phyloP scores from a whole-genome alignment of 176 grass and related monocot genomes.

The Carex parvula region DNA sequence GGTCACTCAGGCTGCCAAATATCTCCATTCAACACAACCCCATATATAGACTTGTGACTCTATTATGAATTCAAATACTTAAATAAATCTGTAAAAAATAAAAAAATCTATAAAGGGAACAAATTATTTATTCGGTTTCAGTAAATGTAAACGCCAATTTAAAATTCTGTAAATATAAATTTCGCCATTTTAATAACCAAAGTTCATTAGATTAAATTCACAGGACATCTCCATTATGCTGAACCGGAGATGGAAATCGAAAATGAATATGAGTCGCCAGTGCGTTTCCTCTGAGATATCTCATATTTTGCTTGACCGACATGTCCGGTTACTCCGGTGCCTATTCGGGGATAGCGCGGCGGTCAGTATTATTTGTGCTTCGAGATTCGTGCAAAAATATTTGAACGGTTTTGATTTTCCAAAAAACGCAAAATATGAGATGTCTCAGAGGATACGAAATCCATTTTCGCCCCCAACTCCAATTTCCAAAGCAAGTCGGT shows the following conservation, averaged over 20 bases:
- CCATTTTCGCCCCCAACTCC: background rate
- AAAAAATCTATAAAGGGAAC: background rate
- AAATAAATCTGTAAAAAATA: background rate
- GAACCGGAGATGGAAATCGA: background rate
- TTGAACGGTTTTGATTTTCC: no score
- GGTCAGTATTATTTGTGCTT: no score
- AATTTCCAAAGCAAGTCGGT: background rate
- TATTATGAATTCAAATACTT: background rate
- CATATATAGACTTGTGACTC: background rate
- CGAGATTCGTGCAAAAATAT: no score
- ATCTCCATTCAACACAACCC: background rate
- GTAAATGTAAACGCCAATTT: background rate
- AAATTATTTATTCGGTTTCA: background rate
- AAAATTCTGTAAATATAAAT: background rate
- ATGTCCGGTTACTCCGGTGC: no score
- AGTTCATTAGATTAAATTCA: background rate
- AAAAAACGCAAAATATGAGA: no score
- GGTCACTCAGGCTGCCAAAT: background rate
- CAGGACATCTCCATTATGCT: background rate
- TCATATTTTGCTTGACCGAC: no score
- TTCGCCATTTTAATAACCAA: no score
- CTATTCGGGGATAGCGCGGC: no score
- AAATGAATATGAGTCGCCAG: background rate
- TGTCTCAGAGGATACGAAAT: no score
- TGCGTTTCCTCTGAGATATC: background rate